phyloP scores from a whole-genome alignment of 768 basidiomycete species.

The Auriscalpium vulgare region DNA sequence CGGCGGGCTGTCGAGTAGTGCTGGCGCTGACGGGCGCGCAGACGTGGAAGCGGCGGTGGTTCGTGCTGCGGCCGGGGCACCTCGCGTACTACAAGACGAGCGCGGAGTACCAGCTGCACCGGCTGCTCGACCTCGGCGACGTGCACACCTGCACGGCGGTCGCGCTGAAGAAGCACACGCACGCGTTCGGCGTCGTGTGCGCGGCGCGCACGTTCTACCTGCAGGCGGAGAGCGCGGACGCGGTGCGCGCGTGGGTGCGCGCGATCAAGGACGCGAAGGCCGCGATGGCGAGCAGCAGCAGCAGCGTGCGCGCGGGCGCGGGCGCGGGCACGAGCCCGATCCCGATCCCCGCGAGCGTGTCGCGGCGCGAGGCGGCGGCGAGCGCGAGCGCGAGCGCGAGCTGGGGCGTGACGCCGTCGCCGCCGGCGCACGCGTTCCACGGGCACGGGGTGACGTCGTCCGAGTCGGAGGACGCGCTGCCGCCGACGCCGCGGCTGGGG shows the following conservation, averaged over 20 bases:
- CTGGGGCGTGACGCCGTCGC: constrained; percentile 34
- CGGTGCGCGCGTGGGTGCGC: constrained; percentile 75
- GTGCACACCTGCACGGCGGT: constrained; percentile 88
- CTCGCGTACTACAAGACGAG: constrained; percentile 95
- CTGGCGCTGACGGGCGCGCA: constrained; percentile 24
- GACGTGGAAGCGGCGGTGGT: constrained; percentile 99
- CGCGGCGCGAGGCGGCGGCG: no score
- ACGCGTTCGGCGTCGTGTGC: constrained; percentile 90
- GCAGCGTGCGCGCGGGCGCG: constrained; percentile 34
- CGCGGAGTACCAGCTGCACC: constrained; percentile 88
- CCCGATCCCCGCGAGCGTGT: constrained; percentile 33
- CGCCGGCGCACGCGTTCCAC: constrained; percentile 35
- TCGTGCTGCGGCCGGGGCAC: constrained; percentile 86
- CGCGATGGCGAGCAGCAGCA: constrained; percentile 49
- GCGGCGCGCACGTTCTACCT: constrained; percentile 87
- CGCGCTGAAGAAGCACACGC: constrained; percentile 78
- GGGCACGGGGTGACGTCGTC: constrained; percentile 54
- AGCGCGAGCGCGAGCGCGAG: no score
- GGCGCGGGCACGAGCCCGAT: constrained; percentile 37
- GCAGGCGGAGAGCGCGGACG: constrained; percentile 63
- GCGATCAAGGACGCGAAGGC: constrained; percentile 75
- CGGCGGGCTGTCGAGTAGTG: not conserved
- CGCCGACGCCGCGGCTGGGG: constrained; percentile 17
- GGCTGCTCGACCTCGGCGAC: constrained; percentile 78
- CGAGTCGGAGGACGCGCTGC: constrained; percentile 68